These are phyloP conservation scores for Pinus tabuliformis DNA, from an alignment of 75 land plant genomes.

Conservation along the genomic window DNA sequence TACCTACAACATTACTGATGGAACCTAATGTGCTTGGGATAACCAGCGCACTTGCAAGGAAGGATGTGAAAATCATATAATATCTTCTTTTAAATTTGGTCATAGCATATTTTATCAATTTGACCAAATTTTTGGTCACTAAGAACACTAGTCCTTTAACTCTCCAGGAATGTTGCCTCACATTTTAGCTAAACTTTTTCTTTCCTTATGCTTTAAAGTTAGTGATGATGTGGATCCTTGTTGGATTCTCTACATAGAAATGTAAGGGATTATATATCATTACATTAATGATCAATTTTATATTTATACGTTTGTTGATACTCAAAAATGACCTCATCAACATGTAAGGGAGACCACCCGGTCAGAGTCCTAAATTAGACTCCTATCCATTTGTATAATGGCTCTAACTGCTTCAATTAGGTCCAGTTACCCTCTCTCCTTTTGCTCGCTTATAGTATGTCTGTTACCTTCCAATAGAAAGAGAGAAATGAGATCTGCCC, in stretches of 20 bases:
- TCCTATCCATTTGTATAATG: no score
- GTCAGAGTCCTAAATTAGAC: no score
- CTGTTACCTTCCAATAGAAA: no score
- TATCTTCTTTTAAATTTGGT: conserved; percentile 45
- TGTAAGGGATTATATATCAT: not conserved
- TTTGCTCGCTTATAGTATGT: no score
- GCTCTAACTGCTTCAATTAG: no score
- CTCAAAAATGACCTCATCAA: no score
- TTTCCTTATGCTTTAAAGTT: not conserved
- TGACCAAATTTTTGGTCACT: conserved; percentile 60
- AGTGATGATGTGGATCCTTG: not conserved
- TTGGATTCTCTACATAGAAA: not conserved
- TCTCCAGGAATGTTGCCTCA: conserved; percentile 46
- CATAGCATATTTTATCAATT: conserved; percentile 51
- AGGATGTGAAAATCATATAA: conserved; percentile 34
- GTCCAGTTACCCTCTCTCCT: no score
- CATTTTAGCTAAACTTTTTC: not conserved
- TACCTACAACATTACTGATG: conserved; percentile 49
- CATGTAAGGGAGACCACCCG: no score
- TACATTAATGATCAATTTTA: not conserved
- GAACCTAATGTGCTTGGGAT: conserved; percentile 58
- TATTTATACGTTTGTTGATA: not conserved
- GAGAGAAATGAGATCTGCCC: no score
- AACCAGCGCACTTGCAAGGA: conserved; percentile 53
- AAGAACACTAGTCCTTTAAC: conserved; percentile 65